Conservation (phyloP, 345 rosid species). For the Clausena lansium region DNA sequence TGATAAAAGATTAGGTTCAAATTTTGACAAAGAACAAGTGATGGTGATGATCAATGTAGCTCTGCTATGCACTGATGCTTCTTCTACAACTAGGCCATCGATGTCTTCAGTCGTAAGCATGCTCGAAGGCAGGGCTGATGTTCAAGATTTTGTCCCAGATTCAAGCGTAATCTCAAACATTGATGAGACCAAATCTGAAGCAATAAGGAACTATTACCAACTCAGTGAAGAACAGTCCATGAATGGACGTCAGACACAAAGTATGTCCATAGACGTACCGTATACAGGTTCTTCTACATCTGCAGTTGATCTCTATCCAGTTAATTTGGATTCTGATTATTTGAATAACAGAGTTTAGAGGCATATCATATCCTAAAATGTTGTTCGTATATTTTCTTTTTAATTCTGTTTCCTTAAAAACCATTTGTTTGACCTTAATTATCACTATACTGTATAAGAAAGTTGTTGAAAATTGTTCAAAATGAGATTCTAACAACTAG, state of each 20-base stretch:
- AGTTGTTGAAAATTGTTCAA: not conserved
- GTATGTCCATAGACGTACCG: constrained; percentile 6
- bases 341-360: constrained; percentile 11
- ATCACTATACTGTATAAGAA: no score
- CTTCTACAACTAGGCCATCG: constrained; percentile 40
- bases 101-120: constrained; percentile 61
- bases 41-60: constrained; percentile 46
- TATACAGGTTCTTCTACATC: constrained; percentile 27
- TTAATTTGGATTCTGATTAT: constrained; percentile 18
- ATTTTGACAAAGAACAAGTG: constrained; percentile 44
- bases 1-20: constrained; percentile 40
- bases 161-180: not conserved
- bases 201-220: constrained; percentile 22
- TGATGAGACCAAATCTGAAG: constrained; percentile 12
- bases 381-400: no score
- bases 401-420: no score
- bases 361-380: not conserved
- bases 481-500: not conserved
- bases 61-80: constrained; percentile 39
- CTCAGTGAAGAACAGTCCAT: not conserved
- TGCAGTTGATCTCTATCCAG: constrained; percentile 35
- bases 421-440: no score
- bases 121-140: constrained; percentile 44
- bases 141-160: constrained; percentile 16
- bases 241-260: constrained; percentile 14